Evolutionary conservation across 805 yeast species (phyloP), one percentile per base, ranked within the genome.

Genomic region (Monosporozyma aerobia): DNA sequence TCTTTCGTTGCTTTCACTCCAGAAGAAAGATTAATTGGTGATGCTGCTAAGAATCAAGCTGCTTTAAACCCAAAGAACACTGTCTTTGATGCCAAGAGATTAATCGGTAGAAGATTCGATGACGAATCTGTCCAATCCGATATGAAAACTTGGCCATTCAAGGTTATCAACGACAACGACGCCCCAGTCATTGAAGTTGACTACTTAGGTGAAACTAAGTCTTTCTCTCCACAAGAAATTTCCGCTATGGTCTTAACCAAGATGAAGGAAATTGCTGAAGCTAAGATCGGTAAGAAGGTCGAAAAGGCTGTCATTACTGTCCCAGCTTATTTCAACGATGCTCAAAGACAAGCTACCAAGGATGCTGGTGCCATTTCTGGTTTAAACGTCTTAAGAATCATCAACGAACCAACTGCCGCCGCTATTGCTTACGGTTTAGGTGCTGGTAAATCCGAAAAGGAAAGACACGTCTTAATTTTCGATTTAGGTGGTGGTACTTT

Each of bases 401-500:
- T 90, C 67, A 90, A 90, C 77, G 97, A 90, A 78, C 97, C 97
- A 65, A 89, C 97, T 58, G 97, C 97, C 51, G 97, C 97, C 61
- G 97, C 97, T 60, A 87, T 89, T 75, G 97, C 97, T 62, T 90
- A 90, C 77, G 97, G 97, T 77, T 80, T 90, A 59, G 92, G 85
- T 63, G 81, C 77, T 60, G 79, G 82, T 70, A 80, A 80, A 71
- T 82, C 82, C 65, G 82, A 74, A 86, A 47, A 83, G 77, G 95
- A 87, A 78, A 85, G 85, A 79, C 83, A 86, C 75, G 92, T 89
- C 59, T 78, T 89, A 69, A 89, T 89, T 68, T 89, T 89, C 80
- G 97, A 89, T 76, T 79, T 89, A 69, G 97, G 97, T 82, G 97
- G 97, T 76, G 97, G 97, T 80, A 89, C 97, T 69, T 89, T 89